Evolutionary conservation across 2,329 filamentous ascomycete genomes (phyloP).

Genomic region (Colletotrichum brevisporum): DNA sequence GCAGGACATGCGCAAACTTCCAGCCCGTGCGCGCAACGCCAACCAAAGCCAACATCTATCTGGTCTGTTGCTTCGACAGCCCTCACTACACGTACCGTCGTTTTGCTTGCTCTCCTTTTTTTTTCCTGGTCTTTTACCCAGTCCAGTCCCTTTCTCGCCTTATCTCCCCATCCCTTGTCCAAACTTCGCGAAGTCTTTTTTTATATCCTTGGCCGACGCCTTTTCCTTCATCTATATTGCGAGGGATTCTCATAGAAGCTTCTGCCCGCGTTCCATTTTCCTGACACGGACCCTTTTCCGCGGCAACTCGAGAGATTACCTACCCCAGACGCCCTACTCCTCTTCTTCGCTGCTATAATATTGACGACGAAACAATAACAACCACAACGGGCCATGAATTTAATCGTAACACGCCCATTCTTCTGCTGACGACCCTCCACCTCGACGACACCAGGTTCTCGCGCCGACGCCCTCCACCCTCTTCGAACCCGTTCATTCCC

Average conservation of each 20-base stretch:
- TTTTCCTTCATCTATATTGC: conserved; percentile 6
- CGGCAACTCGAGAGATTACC: conserved; percentile 18
- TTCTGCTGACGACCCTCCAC: conserved; percentile 34
- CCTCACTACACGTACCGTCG: conserved; percentile 18
- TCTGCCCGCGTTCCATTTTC: conserved; percentile 30
- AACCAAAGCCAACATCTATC: conserved; percentile 30
- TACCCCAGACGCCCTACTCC: conserved; percentile 24
- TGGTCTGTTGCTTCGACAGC: conserved; percentile 37
- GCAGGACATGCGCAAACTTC: conserved; percentile 39
- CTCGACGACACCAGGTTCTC: conserved; percentile 28
- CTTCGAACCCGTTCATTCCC: conserved; percentile 18
- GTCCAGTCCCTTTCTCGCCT: conserved; percentile 21
- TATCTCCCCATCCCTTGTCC: conserved; percentile 6
- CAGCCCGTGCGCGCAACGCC: conserved; percentile 33
- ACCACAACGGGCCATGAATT: conserved; percentile 33
- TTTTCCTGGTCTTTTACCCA: conserved; percentile 11
- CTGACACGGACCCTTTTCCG: conserved; percentile 31
- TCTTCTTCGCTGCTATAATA: conserved; percentile 21
- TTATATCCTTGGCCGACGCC: conserved; percentile 26
- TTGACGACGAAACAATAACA: conserved; percentile 1
- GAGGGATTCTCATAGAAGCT: conserved; percentile 27
- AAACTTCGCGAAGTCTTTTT: conserved; percentile 29
- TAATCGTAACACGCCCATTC: conserved; percentile 8
- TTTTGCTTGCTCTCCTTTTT: conserved; percentile 26
- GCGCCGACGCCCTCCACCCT: conserved; percentile 22